Evolutionary conservation across 2,329 filamentous ascomycete genomes (phyloP), one percentile per base, ranked within the genome.

Genomic region (Tolypocladium nubicola): DNA sequence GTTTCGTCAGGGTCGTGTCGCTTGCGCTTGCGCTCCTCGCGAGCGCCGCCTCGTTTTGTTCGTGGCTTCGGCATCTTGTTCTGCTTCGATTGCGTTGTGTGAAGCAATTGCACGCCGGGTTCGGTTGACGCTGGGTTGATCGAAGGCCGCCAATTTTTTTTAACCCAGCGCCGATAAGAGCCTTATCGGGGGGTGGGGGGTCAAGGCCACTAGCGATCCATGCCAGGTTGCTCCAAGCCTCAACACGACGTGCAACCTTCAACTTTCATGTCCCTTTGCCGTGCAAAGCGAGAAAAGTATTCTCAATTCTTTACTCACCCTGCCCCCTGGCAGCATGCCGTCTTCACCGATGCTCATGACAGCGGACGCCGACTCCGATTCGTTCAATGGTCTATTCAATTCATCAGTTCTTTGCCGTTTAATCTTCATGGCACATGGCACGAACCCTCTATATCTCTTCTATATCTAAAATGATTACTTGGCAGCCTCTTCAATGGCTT

Each of bases 401-500:
- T 50, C 47, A 52, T 37, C 47, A 35, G n/a, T 47, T 35, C 43
- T n/a, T 47, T 21, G 37, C 16, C 33, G 43, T 55, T 38, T 37
- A 23, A 8, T 23, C 14, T 43, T 43, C 41, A 50, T 47, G n/a
- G 11, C 52, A 21, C 49, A 52, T 55, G 26, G 9, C 47, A 14
- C 26, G 16, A 33, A 26, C 30, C 30, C 30, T 52, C 30, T 52
- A 50, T 50, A 30, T 53, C 45, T 55, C 33, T 35, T 52, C 33
- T 54, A 30, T 2, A 11, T 47, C 13, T 35, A 45, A 6, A 52
- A n/a, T 41, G 57, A 30, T 33, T 69, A 66, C 13, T 54, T 49
- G n/a, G 75, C 77, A 23, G 77, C 74, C 57, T 75, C 73, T 58
- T 79, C 72, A n/a, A 85, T 69, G 1, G 79, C 81, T 64, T 74